phyloP scores from a whole-genome alignment of 768 basidiomycete species.

The Termitomyces sp. region DNA sequence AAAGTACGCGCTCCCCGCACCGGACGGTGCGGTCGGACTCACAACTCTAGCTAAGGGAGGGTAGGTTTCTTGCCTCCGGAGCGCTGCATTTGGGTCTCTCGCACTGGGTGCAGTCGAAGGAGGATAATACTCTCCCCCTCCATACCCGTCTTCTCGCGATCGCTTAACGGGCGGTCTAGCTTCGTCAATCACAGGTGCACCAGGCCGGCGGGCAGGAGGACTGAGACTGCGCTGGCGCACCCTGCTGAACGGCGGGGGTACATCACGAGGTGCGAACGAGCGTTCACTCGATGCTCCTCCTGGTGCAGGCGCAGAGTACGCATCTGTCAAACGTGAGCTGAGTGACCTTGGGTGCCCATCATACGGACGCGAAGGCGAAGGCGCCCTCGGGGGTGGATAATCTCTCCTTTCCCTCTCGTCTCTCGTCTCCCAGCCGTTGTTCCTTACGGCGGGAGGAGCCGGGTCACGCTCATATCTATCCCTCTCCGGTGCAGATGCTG shows the following conservation, averaged over 20 bases:
- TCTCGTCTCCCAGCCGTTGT: conserved; percentile 35
- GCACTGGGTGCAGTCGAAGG: conserved; percentile 12
- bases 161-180: conserved; percentile 41
- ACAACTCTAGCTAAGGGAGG: conserved; percentile 21
- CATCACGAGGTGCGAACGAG: conserved; percentile 11
- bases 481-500: conserved; percentile 20
- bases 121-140: conserved; percentile 26
- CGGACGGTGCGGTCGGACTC: conserved; percentile 23
- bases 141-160: conserved; percentile 36
- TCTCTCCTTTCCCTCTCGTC: conserved; percentile 33
- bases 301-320: conserved; percentile 4
- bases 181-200: conserved; percentile 29
- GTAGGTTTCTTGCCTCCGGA: conserved; percentile 24
- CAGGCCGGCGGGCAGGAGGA: conserved; percentile 29
- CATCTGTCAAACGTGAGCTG: conserved; percentile 18
- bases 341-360: conserved; percentile 10
- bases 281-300: conserved; percentile 9
- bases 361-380: conserved; percentile 14
- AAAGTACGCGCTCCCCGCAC: conserved; percentile 24
- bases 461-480: conserved; percentile 34
- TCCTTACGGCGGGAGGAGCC: conserved; percentile 9
- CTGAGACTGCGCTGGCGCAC: conserved; percentile 44
- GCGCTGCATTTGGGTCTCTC: conserved; percentile 12
- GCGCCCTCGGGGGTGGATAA: conserved; percentile 14
- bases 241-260: conserved; percentile 25